phyloP scores from a whole-genome alignment of 805 yeast genomes.

The Yarrowia sp. region DNA sequence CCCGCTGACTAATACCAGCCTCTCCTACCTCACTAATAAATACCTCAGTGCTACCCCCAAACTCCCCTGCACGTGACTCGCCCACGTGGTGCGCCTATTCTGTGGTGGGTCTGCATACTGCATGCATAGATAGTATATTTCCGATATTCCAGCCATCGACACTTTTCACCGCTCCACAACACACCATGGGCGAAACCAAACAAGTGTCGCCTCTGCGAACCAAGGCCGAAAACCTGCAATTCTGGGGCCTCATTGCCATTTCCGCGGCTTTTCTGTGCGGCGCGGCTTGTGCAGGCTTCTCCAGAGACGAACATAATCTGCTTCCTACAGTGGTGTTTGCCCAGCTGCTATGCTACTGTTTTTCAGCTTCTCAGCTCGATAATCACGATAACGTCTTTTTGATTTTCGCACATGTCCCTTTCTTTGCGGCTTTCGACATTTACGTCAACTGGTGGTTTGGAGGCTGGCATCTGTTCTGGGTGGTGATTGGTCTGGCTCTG shows the following conservation, averaged over 20 bases:
- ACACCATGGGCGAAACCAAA: not conserved
- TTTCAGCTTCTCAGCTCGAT: slow-evolving; percentile 17
- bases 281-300: not conserved
- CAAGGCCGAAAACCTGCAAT: slow-evolving; percentile 7
- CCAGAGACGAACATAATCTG: not conserved
- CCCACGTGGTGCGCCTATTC: slow-evolving; percentile 24
- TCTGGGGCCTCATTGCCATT: slow-evolving; percentile 20
- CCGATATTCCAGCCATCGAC: not conserved
- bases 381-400: slow-evolving; percentile 1
- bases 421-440: not conserved
- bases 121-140: not conserved
- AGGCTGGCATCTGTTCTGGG: slow-evolving; percentile 14
- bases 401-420: slow-evolving; percentile 5
- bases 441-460: slow-evolving; percentile 26
- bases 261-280: not conserved
- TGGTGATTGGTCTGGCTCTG: not conserved
- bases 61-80: not conserved
- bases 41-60: not conserved
- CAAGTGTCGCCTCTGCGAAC: not conserved
- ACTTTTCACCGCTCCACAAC: not conserved
- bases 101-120: not conserved
- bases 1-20: no score
- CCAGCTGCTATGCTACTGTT: slow-evolving; percentile 9
- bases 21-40: no score
- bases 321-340: slow-evolving; percentile 11